phyloP scores from a whole-genome alignment of 2,329 filamentous ascomycete genomes.

The Ophiostoma sp. region DNA sequence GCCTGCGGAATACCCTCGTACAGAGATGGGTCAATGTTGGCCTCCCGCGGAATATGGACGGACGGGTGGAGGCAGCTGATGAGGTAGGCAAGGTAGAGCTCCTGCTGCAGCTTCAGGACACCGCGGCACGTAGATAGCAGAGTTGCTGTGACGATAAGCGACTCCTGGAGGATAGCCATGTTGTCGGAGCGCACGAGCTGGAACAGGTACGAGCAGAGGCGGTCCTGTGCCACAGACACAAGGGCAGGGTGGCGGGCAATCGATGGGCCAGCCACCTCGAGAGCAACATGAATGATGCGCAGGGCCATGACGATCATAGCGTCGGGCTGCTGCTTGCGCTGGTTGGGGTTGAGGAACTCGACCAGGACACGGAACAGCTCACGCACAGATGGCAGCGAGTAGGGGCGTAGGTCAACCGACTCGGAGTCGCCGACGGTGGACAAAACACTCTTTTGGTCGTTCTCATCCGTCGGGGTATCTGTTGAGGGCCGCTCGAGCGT shows the following conservation, averaged over 20 bases:
- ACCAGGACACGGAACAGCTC: conserved; percentile 93
- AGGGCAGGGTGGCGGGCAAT: conserved; percentile 89
- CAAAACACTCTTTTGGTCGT: conserved; percentile 26
- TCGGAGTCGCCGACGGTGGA: conserved; percentile 34
- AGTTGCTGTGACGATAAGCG: conserved; percentile 85
- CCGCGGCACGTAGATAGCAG: conserved; percentile 83
- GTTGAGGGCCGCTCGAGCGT: conserved; percentile 1
- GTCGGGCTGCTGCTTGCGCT: conserved; percentile 87
- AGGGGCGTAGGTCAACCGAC: conserved; percentile 67
- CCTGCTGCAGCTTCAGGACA: conserved; percentile 91
- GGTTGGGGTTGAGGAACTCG: conserved; percentile 87
- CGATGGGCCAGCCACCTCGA: conserved; percentile 92
- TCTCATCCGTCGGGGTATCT: conserved; percentile 19
- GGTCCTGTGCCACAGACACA: conserved; percentile 83
- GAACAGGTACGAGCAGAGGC: conserved; percentile 88
- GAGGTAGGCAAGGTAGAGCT: conserved; percentile 89
- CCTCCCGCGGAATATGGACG: conserved; percentile 88
- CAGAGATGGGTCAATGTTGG: conserved; percentile 81
- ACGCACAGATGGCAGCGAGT: conserved; percentile 87
- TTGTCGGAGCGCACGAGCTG: conserved; percentile 95
- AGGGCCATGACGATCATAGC: conserved; percentile 96
- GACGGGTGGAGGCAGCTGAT: conserved; percentile 89
- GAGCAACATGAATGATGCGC: conserved; percentile 91
- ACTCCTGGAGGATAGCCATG: conserved; percentile 89
- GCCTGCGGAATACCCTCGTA: conserved; percentile 91